These are phyloP conservation scores for Lecanicillium sp. DNA, from an alignment of 2,329 filamentous ascomycete genomes.

Conservation along the genomic window DNA sequence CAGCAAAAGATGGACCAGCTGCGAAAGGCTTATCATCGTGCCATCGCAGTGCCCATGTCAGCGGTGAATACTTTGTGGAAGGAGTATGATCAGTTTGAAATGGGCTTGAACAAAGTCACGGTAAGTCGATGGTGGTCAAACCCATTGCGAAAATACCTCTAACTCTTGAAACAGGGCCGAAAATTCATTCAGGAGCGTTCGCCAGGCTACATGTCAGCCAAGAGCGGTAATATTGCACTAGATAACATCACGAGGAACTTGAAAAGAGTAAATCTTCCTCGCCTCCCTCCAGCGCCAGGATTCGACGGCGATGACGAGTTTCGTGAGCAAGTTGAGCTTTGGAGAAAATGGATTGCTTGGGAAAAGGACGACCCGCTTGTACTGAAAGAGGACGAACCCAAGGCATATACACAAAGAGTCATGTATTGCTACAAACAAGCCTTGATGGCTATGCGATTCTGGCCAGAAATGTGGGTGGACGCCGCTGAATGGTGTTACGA, in stretches of 20 bases:
- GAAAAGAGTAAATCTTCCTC: conserved; percentile 68
- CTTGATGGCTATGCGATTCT: conserved; percentile 86
- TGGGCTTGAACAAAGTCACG: conserved; percentile 84
- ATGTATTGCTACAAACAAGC: conserved; percentile 91
- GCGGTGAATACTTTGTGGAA: conserved; percentile 86
- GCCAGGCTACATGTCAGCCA: conserved; percentile 90
- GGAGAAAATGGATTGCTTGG: conserved; percentile 93
- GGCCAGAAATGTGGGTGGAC: conserved; percentile 93
- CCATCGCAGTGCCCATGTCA: conserved; percentile 77
- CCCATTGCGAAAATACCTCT: no score
- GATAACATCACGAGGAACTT: conserved; percentile 78
- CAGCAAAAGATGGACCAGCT: conserved; percentile 95
- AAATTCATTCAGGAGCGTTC: conserved; percentile 93
- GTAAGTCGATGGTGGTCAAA: conserved; percentile 37
- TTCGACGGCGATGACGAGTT: conserved; percentile 86
- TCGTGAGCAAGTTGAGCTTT: conserved; percentile 72
- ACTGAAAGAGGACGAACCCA: conserved; percentile 70
- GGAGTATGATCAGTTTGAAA: conserved; percentile 95
- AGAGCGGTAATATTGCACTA: conserved; percentile 82
- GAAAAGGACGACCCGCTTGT: conserved; percentile 90
- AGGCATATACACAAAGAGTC: conserved; percentile 68
- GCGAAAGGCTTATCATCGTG: conserved; percentile 85
- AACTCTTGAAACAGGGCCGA: conserved; percentile 64
- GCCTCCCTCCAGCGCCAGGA: conserved; percentile 72
- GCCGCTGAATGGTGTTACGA: conserved; percentile 88